phyloP scores from a whole-genome alignment of 2,329 filamentous ascomycete genomes.

The Cucurbitaria berberidis region DNA sequence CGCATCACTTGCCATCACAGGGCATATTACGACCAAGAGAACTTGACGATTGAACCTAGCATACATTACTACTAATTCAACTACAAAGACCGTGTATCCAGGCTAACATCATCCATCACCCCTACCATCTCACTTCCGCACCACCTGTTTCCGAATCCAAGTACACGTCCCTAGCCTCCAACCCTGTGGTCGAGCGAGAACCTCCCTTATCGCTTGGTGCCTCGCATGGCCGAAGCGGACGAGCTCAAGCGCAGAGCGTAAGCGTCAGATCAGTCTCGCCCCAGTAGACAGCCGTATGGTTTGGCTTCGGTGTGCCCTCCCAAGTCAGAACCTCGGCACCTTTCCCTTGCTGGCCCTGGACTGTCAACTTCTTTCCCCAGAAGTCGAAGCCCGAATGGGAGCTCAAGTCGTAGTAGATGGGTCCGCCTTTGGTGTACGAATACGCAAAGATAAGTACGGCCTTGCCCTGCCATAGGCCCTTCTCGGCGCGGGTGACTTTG shows the following conservation, averaged over 20 bases:
- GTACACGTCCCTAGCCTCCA: background rate
- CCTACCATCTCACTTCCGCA: background rate
- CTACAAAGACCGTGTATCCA: background rate
- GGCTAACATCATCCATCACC: background rate
- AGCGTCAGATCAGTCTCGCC: slow-evolving; percentile 27
- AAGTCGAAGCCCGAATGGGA: slow-evolving; percentile 28
- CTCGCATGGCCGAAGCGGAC: background rate
- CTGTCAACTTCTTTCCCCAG: slow-evolving; percentile 20
- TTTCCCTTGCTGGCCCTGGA: slow-evolving; percentile 12
- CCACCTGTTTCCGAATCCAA: background rate
- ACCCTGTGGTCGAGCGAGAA: background rate
- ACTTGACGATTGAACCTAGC: background rate
- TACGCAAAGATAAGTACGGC: slow-evolving; percentile 33
- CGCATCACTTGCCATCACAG: no score
- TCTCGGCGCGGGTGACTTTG: slow-evolving; percentile 23
- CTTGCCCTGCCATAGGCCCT: slow-evolving; percentile 17
- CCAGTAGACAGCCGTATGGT: slow-evolving; percentile 11
- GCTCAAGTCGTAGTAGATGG: slow-evolving; percentile 34
- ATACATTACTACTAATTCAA: background rate
- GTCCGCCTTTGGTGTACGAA: slow-evolving; percentile 18
- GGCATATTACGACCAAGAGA: no score
- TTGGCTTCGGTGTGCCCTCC: slow-evolving; percentile 20
- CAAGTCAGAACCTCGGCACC: slow-evolving; percentile 19
- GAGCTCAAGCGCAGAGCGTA: slow-evolving; percentile 18
- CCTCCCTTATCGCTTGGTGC: background rate